Evolutionary conservation across 2,329 filamentous ascomycete genomes (phyloP).

Genomic region (Paracoccidioides brasiliensis): DNA sequence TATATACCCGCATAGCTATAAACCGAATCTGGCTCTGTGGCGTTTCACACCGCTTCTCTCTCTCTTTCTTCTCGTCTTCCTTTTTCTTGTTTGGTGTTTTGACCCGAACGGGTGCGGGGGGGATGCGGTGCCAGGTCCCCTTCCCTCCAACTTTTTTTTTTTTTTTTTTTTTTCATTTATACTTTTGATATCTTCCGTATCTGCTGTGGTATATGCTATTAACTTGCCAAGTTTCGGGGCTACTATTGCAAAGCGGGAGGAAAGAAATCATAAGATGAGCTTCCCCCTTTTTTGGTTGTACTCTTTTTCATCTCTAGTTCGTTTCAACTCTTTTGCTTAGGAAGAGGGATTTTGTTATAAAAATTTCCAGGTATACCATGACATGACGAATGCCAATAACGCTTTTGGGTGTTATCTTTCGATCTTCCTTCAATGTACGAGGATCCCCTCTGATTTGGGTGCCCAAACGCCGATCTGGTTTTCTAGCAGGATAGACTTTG

Average conservation of each 20-base stretch:
- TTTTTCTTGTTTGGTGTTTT: too few relatives aligned
- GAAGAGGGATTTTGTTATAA: too few relatives aligned
- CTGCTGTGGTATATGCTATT: not conserved
- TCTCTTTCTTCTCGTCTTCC: not conserved
- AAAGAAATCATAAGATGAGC: too few relatives aligned
- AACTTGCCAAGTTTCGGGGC: too few relatives aligned
- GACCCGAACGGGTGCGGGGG: not conserved
- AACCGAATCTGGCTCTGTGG: not conserved
- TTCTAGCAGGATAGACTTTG: not conserved
- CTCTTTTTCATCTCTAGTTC: not conserved
- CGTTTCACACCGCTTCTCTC: not conserved
- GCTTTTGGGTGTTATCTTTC: too few relatives aligned
- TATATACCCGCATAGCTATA: conserved; percentile 2
- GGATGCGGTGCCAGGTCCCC: not conserved
- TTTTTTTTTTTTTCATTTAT: not conserved
- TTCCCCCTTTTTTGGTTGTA: not conserved
- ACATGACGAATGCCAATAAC: too few relatives aligned
- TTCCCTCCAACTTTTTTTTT: not conserved
- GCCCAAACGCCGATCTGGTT: too few relatives aligned
- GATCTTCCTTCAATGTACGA: too few relatives aligned
- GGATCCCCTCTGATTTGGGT: too few relatives aligned
- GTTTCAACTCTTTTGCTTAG: too few relatives aligned
- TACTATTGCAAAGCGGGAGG: too few relatives aligned
- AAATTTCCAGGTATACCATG: too few relatives aligned
- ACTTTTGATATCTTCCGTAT: not conserved